Evolutionary conservation across 106 monocot genomes (phyloP).

Genomic region (Phalaenopsis aphrodite): DNA sequence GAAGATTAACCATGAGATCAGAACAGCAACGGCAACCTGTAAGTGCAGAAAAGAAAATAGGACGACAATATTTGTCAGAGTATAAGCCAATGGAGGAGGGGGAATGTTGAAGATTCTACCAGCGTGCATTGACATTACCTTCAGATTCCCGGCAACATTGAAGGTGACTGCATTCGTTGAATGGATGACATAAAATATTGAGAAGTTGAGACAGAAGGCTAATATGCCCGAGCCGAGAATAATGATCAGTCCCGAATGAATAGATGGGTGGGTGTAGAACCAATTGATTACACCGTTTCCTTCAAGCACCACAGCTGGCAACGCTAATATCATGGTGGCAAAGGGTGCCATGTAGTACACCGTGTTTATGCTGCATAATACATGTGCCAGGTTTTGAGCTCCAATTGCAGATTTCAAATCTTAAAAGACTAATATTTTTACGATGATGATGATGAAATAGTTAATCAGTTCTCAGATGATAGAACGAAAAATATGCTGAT

Average conservation of each 20-base stretch:
- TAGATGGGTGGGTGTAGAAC: slow-evolving; percentile 51
- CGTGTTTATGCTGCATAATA: slow-evolving; percentile 71
- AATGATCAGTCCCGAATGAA: slow-evolving; percentile 51
- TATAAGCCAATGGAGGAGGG: neutral
- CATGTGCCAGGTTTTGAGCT: neutral
- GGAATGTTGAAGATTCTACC: neutral
- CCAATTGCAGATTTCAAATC: too few species aligned
- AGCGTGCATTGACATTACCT: slow-evolving; percentile 30
- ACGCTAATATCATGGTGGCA: slow-evolving; percentile 80
- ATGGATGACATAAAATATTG: slow-evolving; percentile 96
- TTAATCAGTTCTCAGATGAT: too few species aligned
- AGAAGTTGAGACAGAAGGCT: slow-evolving; percentile 98
- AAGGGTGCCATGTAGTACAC: slow-evolving; percentile 99
- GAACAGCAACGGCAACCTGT: slow-evolving; percentile 86
- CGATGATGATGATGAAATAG: too few species aligned
- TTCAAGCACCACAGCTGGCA: slow-evolving; percentile 76
- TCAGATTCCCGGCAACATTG: slow-evolving; percentile 93
- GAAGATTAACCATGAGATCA: slow-evolving; percentile 96
- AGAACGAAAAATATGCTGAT: too few species aligned
- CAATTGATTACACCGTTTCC: slow-evolving; percentile 67
- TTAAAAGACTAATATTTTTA: too few species aligned
- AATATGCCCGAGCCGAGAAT: slow-evolving; percentile 71
- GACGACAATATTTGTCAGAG: neutral
- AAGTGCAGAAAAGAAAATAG: neutral
- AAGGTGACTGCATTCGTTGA: slow-evolving; percentile 96